phyloP scores from a whole-genome alignment of 2,329 filamentous ascomycete genomes.

The Dactylellina drechsleri region DNA sequence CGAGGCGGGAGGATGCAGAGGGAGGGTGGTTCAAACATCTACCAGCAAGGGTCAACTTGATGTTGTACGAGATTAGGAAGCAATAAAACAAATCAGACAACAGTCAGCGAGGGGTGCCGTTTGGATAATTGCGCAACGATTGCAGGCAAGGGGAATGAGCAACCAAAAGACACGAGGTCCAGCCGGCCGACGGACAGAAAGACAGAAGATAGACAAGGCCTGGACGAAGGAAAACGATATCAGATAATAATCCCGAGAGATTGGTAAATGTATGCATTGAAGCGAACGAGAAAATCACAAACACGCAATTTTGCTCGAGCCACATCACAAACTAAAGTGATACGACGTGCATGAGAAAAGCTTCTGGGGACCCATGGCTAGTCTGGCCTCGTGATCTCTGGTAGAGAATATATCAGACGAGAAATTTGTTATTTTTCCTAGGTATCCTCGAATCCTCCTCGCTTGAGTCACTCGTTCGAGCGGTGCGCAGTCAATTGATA shows the following conservation, averaged over 20 bases:
- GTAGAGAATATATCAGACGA: conserved; percentile 47
- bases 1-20: conserved; percentile 35
- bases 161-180: conserved; percentile 12
- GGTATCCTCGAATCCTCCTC: conserved; percentile 1
- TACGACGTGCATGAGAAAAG: conserved; percentile 47
- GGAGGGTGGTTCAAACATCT: conserved; percentile 29
- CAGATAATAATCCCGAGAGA: conserved; percentile 29
- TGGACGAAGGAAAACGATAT: conserved; percentile 28
- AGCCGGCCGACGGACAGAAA: background rate
- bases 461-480: conserved; percentile 42
- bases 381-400: conserved; percentile 43
- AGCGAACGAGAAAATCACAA: conserved; percentile 42
- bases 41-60: conserved; percentile 20
- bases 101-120: background rate
- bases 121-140: conserved; percentile 49
- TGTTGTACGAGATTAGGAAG: conserved; percentile 11
- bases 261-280: conserved; percentile 46
- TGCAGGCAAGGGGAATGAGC: conserved; percentile 18
- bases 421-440: conserved; percentile 14
- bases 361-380: conserved; percentile 34
- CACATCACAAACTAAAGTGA: conserved; percentile 37
- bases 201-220: background rate
- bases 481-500: conserved; percentile 13
- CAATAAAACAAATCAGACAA: conserved; percentile 1
- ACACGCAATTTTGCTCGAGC: conserved; percentile 33